phyloP scores from a whole-genome alignment of 805 yeast species.

The Lipomyces mesembrius region DNA sequence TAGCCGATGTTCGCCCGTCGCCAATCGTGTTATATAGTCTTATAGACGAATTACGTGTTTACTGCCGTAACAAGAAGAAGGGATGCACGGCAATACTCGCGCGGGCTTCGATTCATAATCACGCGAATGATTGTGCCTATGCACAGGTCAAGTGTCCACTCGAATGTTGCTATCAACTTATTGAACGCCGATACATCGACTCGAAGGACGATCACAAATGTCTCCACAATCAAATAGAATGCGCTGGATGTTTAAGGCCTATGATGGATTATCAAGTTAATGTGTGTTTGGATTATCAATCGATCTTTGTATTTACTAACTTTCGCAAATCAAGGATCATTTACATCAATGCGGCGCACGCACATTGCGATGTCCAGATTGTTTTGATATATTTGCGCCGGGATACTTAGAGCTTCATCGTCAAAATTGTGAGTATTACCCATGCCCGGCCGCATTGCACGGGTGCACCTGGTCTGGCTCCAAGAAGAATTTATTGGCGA shows the following conservation, averaged over 20 bases:
- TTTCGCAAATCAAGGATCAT: neutral
- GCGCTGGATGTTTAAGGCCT: neutral
- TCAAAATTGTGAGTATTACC: neutral
- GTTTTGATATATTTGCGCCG: neutral
- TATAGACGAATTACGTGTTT: neutral
- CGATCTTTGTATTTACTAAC: neutral
- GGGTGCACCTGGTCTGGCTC: slow-evolving; percentile 2
- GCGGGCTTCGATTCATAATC: neutral
- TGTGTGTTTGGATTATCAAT: neutral
- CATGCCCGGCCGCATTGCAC: neutral
- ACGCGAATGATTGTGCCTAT: neutral
- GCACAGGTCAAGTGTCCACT: neutral
- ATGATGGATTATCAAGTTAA: neutral
- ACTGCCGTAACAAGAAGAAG: neutral
- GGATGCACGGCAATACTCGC: neutral
- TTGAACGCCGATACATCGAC: neutral
- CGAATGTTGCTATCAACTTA: slow-evolving; percentile 1
- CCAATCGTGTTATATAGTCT: neutral
- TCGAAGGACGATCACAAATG: neutral
- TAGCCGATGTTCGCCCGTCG: neutral
- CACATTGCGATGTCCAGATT: neutral
- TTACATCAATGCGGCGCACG: neutral
- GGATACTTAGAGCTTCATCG: slow-evolving; percentile 1
- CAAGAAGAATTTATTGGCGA: neutral
- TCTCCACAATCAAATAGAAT: neutral